Base-by-base conservation (phyloP, 345 rosid genomes). In the Triadica sebifera region DNA sequence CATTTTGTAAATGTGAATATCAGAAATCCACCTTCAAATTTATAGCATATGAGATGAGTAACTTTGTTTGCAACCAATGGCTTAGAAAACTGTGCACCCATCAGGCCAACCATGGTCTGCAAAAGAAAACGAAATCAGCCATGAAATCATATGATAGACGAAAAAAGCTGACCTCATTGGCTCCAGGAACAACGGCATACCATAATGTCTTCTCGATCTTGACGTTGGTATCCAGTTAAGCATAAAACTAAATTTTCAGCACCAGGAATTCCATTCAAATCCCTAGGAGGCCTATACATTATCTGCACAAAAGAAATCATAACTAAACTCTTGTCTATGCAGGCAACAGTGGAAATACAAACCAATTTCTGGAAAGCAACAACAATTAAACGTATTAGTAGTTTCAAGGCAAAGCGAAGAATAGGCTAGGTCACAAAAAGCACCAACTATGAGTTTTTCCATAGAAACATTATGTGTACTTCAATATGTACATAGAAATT, bases 1-100 rank as follows among this genome's bases (percentile, higher is more conserved):
- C 3, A 37, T 47, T 29, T 62, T 34, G 17, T 6, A 8, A 17
- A 62, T 11, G 38, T 19, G 56, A 69, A 70, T 8, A 53, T 63
- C 17, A 83, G 75, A 69, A 75, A 0, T 79, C 37, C 77, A 93
- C 98, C 98, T 83, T 96, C 98, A 85, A 91, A 90, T 84, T 96
- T 91, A 77, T 96, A 96, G 86, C 97, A 93, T 67, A 96, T 81
- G 71, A 96, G 93, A 88, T 96, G 98, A 4, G 99, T 93, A 19
- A 90, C 90, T 81, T 85, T 88, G 85, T 84, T 90, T 20, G 98
- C 99, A 60, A 88, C 92, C 81, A 96, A 74, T 0, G 98, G 97
- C 84, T 93, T 96, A 8, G 93, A 93, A 86, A 93, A 93, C 49
- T 86, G 87, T 19, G 91, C 96, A 46, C 99, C 98, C 96, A 96